Percentiles rank a stretch among this genome's conserved stretches.
These are phyloP conservation scores for Fallopia convolvulus DNA, from an alignment of 148 eudicot species.

Conservation along the genomic window DNA sequence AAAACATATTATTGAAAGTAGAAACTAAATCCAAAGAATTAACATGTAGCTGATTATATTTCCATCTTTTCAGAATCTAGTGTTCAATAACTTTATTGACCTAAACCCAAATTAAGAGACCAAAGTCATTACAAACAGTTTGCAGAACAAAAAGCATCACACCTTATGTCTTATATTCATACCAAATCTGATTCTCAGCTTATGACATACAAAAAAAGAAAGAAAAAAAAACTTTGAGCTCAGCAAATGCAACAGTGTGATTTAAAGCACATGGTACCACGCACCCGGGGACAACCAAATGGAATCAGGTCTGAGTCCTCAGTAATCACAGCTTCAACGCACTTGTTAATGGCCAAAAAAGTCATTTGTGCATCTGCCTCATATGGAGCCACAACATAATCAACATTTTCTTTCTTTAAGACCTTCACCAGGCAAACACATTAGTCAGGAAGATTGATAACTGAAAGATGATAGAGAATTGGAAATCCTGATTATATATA, in stretches of 20 bases:
- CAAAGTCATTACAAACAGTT: not conserved
- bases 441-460: slow-evolving; percentile 4
- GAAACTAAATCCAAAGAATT: not conserved
- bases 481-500: not conserved
- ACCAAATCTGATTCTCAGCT: not conserved
- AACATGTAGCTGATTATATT: not conserved
- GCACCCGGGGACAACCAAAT: slow-evolving; percentile 94
- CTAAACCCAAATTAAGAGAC: not conserved
- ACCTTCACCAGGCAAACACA: slow-evolving; percentile 41
- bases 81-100: not conserved
- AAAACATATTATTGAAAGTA: not conserved
- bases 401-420: slow-evolving; percentile 60
- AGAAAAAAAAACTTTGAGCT: not conserved
- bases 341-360: slow-evolving; percentile 67
- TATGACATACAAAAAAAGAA: not conserved
- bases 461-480: not conserved
- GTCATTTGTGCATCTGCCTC: slow-evolving; percentile 99
- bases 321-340: slow-evolving; percentile 88
- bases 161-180: not conserved
- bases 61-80: not conserved
- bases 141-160: not conserved
- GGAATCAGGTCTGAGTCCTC: slow-evolving; percentile 97
- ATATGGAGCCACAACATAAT: slow-evolving; percentile 87
- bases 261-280: slow-evolving; percentile 17
- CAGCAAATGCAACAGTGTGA: not conserved